Evolutionary conservation across 179 eudicot genomes (phyloP), one percentile per base, ranked within the genome.

Genomic region (Vitellaria paradoxa): DNA sequence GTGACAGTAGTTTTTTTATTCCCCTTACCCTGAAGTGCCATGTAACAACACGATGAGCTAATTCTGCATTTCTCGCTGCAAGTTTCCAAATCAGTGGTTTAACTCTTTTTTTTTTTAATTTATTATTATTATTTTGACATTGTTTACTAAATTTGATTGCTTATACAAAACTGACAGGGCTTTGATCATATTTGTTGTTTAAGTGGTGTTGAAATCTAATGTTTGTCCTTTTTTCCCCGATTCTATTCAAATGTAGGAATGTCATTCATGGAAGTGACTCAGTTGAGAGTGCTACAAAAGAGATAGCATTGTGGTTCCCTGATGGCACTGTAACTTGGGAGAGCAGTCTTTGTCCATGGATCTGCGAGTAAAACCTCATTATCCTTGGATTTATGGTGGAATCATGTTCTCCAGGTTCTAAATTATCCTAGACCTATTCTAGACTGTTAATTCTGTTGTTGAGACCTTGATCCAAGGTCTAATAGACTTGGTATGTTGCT

Each of bases 251-350:
- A 9, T 79, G 75, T 83, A 95, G 99, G 79, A 95, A 93, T 66
- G 90, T 95, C 26, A 95, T 95, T 79, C 98, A 95, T 59, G 99
- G 99, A 49, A 95, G 99, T 64, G 97, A 95, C 72, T 78, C 97
- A n/a, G 92, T 93, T 50, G 99, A 91, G 76, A 95, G 95, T 37
- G 99, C 89, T 7, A 86, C 78, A 70, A 90, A 95, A 68, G 99
- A 95, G 89, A 95, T 93, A 77, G 97, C 91, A 26, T 82, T 95
- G 66, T 95, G 99, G 99, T 95, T 93, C 86, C 95, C 97, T 0
- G 98, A 95, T 76, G 98, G 99, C 17, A 57, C 75, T 30, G 92
- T 89, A 12, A 73, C 80, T 82, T 93, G 97, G 98, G 80, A 83
- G 85, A 91, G 97, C 91, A 90, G 97, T 86, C 86, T 85, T 66